Evolutionary conservation across 805 yeast species (phyloP), one percentile per base, ranked within the genome.

Genomic region (Lipomyces orientalis): DNA sequence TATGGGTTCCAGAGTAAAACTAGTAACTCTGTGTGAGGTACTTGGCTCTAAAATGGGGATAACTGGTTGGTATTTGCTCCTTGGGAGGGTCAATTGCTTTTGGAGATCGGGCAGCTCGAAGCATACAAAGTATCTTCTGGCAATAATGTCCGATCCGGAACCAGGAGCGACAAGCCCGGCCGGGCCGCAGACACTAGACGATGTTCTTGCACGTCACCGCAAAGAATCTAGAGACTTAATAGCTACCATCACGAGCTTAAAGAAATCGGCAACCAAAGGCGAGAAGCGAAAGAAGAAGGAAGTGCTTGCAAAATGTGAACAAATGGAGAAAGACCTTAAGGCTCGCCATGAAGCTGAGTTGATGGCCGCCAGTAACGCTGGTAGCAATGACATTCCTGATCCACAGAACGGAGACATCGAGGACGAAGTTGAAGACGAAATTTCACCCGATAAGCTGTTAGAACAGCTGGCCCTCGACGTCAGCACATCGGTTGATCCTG

Each of bases 261-360:
- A 89, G 79, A 91, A 91, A 74, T 94, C 89, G 77, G 93, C 94
- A 1, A 87, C 91, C 19, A 90, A 91, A 75, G 88, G 92, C 60
- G 79, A 76, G 49, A 90, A 89, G 76, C 71, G 73, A 66, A 90
- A 88, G 61, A 85, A 90, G 73, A 90, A 89, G 76, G 87, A 86
- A 68, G 88, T 91, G 9, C 77, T 82, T 71, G 81, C 81, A 62
- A 85, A 86, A 73, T 88, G 93, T 72, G 81, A 81, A 52, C 85
- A 83, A 56, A 72, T 91, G 80, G 91, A 90, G 73, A 78, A 78
- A 1, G 85, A 82, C 10, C 75, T 91, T 73, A 84, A 85, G 65
- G 73, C 65, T 29, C 83, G 79, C 62, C 97, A 92, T 56, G 79
- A 79, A 43, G 54, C 73, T 9, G 97, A 92, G 75, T 60, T 87